These are phyloP conservation scores for Botryotinia convoluta DNA, from an alignment of 2,329 filamentous ascomycete genomes.

Conservation along the genomic window DNA sequence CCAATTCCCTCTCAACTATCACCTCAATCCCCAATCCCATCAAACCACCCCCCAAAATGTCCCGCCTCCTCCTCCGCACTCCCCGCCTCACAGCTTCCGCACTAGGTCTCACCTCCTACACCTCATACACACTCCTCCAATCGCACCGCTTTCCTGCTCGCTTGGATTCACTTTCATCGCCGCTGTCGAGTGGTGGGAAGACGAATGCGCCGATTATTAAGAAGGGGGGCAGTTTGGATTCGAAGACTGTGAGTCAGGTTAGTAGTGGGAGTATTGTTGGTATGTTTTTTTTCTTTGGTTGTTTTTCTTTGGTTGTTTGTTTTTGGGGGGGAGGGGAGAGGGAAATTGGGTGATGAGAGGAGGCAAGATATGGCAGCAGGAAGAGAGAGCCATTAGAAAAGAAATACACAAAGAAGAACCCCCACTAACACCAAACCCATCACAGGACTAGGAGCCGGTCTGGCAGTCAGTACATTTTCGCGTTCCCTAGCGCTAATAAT, in stretches of 20 bases:
- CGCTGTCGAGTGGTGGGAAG: constrained; percentile 35
- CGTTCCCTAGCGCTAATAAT: constrained; percentile 66
- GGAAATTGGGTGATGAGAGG: too few species aligned
- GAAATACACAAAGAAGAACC: not conserved
- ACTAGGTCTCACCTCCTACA: constrained; percentile 39
- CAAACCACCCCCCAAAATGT: constrained; percentile 24
- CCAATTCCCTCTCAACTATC: not conserved
- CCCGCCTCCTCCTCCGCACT: constrained; percentile 34
- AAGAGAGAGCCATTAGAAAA: not conserved
- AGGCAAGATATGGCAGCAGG: not conserved
- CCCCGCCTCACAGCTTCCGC: constrained; percentile 36
- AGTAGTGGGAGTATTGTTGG: constrained; percentile 37
- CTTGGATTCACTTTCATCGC: constrained; percentile 20
- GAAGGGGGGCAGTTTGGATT: constrained; percentile 29
- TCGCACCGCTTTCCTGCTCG: constrained; percentile 37
- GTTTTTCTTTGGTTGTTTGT: not conserved
- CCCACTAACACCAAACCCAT: not conserved
- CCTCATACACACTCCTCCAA: constrained; percentile 38
- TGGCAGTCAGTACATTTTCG: constrained; percentile 69
- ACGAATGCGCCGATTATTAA: constrained; percentile 28
- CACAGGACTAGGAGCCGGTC: constrained; percentile 32
- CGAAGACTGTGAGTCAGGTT: constrained; percentile 36
- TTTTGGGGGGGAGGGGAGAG: too few species aligned
- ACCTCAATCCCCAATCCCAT: not conserved
- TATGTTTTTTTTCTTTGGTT: constrained; percentile 20